Evolutionary conservation across 805 yeast species (phyloP).

Genomic region (Ogataea glucozyma): DNA sequence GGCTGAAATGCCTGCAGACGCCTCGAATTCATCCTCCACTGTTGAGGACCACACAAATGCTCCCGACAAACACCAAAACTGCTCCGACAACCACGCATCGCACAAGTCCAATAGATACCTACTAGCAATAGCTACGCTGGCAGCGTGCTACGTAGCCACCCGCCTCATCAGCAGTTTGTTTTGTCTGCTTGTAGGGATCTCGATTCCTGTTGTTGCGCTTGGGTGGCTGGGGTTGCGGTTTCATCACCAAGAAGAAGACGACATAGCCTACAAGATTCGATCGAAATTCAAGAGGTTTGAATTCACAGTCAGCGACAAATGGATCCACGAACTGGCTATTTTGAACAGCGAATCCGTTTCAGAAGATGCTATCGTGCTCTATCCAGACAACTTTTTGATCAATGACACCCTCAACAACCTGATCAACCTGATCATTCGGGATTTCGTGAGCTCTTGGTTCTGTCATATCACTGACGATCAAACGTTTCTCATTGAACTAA

Average conservation of each 20-base stretch:
- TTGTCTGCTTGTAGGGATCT: slow-evolving; percentile 18
- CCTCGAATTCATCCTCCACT: too few species aligned
- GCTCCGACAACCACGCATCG: too few species aligned
- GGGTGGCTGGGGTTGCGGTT: slow-evolving; percentile 14
- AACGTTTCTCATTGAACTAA: slow-evolving; percentile 44
- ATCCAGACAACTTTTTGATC: slow-evolving; percentile 51
- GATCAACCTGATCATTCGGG: slow-evolving; percentile 47
- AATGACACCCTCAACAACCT: slow-evolving; percentile 54
- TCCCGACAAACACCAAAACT: too few species aligned
- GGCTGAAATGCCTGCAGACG: too few species aligned
- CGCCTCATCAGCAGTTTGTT: slow-evolving; percentile 8
- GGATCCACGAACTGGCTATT: slow-evolving; percentile 31
- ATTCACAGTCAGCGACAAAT: slow-evolving; percentile 32
- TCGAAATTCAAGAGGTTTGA: slow-evolving; percentile 18
- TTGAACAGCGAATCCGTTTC: slow-evolving; percentile 17
- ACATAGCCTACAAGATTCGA: slow-evolving; percentile 9
- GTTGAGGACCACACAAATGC: too few species aligned
- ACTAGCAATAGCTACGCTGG: too few species aligned
- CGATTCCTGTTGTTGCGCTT: slow-evolving; percentile 15
- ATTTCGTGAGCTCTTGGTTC: slow-evolving; percentile 62
- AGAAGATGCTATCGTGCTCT: slow-evolving; percentile 17
- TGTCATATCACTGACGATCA: slow-evolving; percentile 41
- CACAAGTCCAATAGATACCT: too few species aligned
- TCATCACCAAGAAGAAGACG: neutral
- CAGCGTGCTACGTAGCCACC: neutral